Evolutionary conservation across 805 yeast genomes (phyloP).

Genomic region (Ogataea sp.): DNA sequence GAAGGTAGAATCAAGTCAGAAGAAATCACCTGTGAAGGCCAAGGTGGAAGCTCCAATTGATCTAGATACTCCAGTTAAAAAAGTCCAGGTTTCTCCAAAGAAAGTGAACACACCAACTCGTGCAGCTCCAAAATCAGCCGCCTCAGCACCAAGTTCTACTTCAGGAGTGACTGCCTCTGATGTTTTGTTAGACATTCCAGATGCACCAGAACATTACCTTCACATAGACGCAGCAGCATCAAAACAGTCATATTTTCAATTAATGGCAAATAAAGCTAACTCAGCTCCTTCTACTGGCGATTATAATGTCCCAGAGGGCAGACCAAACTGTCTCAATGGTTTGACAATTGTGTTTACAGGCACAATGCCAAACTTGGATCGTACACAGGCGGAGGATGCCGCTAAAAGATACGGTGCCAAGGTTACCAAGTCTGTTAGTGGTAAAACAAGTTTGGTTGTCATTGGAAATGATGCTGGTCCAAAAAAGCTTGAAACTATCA

Average conservation of each 20-base stretch:
- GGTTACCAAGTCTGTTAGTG: slow-evolving; percentile 78
- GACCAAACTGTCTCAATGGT: slow-evolving; percentile 81
- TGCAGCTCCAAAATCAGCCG: neutral
- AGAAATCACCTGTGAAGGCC: no score
- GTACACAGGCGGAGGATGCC: slow-evolving; percentile 65
- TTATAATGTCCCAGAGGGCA: slow-evolving; percentile 67
- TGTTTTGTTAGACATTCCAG: slow-evolving; percentile 57
- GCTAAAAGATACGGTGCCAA: slow-evolving; percentile 89
- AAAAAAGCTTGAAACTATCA: slow-evolving; percentile 78
- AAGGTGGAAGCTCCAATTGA: no score
- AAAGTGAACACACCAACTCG: neutral
- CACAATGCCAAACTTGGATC: slow-evolving; percentile 65
- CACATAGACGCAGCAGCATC: slow-evolving; percentile 37
- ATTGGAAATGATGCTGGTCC: slow-evolving; percentile 97
- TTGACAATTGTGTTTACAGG: slow-evolving; percentile 93
- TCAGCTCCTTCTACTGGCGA: slow-evolving; percentile 25
- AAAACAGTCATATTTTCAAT: slow-evolving; percentile 45
- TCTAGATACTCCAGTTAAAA: no score
- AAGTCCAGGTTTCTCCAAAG: no score
- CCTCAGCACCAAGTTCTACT: neutral
- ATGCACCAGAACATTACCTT: slow-evolving; percentile 48
- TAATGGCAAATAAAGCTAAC: slow-evolving; percentile 37
- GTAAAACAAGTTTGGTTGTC: slow-evolving; percentile 82
- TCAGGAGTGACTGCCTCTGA: slow-evolving; percentile 38
- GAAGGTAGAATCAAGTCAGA: no score